phyloP scores from a whole-genome alignment of 352 stramenopile species.

The Stephanocyclus meneghinianus region DNA sequence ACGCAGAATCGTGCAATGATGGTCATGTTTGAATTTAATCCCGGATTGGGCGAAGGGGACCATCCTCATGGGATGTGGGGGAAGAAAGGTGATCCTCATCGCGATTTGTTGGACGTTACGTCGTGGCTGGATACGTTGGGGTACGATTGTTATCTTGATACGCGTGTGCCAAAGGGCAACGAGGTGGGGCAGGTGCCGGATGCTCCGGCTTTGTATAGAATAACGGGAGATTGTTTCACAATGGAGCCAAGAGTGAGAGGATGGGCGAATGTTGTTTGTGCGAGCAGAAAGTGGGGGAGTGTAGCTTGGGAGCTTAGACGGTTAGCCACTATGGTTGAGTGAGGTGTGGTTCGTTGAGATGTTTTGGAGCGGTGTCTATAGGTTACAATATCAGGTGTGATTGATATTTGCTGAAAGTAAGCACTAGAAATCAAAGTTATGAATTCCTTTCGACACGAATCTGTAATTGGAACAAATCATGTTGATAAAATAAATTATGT shows the following conservation, averaged over 20 bases:
- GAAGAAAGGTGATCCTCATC: conserved; percentile 16
- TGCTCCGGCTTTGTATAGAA: conserved; percentile 40
- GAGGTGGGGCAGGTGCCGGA: conserved; percentile 20
- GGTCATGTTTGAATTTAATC: conserved; percentile 51
- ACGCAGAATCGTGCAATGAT: conserved; percentile 30
- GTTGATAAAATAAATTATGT: no score
- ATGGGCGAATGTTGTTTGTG: conserved; percentile 50
- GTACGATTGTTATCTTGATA: conserved; percentile 47
- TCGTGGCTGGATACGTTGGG: conserved; percentile 23
- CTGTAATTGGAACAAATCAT: no score
- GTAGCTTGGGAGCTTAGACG: conserved; percentile 21
- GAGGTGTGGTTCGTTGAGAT: neutral
- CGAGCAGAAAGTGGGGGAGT: conserved; percentile 32
- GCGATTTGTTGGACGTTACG: conserved; percentile 27
- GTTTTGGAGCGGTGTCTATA: no score
- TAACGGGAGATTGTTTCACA: conserved; percentile 37
- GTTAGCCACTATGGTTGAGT: conserved; percentile 36
- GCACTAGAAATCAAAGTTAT: no score
- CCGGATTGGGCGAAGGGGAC: conserved; percentile 24
- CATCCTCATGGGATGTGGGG: conserved; percentile 48
- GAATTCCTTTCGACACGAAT: no score
- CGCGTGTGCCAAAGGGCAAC: conserved; percentile 17
- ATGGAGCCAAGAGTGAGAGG: conserved; percentile 30
- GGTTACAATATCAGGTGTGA: no score
- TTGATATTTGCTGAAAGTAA: no score